Conservation (phyloP, 2,329 filamentous ascomycete species). For the Chrysoporthe deuterocubensis region DNA sequence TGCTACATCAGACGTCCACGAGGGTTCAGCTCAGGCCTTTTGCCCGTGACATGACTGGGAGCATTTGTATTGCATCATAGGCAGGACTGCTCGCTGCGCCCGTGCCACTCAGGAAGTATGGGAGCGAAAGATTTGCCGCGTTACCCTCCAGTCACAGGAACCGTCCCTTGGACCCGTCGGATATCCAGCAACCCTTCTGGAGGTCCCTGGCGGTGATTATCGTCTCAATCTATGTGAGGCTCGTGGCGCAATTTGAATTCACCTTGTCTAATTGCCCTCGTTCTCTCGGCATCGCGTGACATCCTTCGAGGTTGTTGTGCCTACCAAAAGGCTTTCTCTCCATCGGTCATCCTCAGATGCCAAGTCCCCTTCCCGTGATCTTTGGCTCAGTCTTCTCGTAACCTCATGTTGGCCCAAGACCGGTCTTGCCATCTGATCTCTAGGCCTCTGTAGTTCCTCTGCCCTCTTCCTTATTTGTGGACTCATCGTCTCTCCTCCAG, state of each 20-base stretch:
- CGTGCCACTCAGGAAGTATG: background rate
- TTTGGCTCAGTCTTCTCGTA: background rate
- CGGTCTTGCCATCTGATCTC: background rate
- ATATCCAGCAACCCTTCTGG: background rate
- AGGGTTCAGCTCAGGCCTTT: background rate
- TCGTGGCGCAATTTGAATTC: background rate
- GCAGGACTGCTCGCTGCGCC: background rate
- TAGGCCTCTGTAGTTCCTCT: background rate
- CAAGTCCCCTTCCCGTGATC: background rate
- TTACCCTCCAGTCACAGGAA: background rate
- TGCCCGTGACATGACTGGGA: background rate
- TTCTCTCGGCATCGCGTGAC: background rate
- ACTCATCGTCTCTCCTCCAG: background rate
- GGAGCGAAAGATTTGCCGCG: background rate
- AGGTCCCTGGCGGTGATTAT: background rate
- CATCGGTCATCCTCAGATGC: background rate
- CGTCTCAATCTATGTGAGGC: background rate
- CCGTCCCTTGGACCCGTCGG: background rate
- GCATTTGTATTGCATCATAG: background rate
- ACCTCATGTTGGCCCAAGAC: background rate
- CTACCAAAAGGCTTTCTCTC: background rate
- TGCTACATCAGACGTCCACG: background rate
- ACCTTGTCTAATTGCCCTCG: background rate
- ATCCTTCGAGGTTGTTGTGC: background rate
- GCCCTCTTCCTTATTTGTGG: background rate